Conservation (phyloP, 2,329 filamentous ascomycete genomes). For the Parafenestella ontariensis region DNA sequence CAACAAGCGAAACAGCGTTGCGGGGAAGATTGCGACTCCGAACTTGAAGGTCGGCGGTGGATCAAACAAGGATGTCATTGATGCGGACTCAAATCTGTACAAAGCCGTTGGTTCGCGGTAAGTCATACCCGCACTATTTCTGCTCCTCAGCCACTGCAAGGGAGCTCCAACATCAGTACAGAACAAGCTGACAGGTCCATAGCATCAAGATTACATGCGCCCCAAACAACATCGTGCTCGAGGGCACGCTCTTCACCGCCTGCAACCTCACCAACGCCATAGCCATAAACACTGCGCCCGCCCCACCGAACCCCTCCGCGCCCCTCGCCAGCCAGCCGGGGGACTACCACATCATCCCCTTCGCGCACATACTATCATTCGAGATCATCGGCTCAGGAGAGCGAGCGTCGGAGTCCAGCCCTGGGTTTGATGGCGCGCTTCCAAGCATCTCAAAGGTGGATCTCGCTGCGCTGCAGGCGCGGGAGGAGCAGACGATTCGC, state of each 20-base stretch:
- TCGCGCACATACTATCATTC: constrained; percentile 65
- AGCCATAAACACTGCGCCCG: constrained; percentile 63
- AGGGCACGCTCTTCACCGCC: constrained; percentile 69
- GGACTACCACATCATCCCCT: constrained; percentile 67
- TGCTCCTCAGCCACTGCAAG: not conserved
- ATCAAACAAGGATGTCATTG: constrained; percentile 54
- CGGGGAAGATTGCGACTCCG: constrained; percentile 61
- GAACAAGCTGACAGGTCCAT: constrained; percentile 21
- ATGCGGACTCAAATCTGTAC: constrained; percentile 62
- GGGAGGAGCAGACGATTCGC: constrained; percentile 63
- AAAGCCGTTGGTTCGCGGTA: constrained; percentile 69
- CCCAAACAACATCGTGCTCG: constrained; percentile 59
- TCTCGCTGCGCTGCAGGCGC: constrained; percentile 59
- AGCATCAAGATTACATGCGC: constrained; percentile 67
- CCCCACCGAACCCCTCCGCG: constrained; percentile 53
- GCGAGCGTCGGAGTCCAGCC: constrained; percentile 42
- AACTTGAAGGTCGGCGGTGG: constrained; percentile 51
- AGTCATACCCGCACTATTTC: constrained; percentile 25
- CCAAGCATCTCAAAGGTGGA: constrained; percentile 62
- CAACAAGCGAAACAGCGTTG: constrained; percentile 63
- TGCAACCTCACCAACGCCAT: constrained; percentile 67
- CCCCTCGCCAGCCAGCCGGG: constrained; percentile 52
- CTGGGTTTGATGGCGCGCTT: constrained; percentile 54
- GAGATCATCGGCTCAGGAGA: constrained; percentile 56
- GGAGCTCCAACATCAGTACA: not conserved